Evolutionary conservation across 805 yeast species (phyloP), one percentile per base, ranked within the genome.

Genomic region (Blastobotrys terrestris): DNA sequence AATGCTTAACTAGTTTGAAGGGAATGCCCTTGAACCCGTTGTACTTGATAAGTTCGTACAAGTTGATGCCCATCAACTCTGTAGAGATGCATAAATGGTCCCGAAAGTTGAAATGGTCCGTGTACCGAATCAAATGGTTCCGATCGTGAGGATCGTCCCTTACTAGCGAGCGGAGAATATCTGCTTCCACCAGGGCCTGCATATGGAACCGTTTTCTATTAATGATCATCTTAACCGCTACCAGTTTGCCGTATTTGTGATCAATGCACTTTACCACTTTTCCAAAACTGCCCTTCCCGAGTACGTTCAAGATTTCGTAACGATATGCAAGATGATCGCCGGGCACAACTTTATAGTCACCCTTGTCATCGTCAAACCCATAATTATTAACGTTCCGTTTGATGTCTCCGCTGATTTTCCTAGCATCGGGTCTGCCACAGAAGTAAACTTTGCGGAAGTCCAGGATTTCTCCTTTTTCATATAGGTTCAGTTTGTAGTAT

Each of bases 201-300:
- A 85, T 67, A 1, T 87, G 80, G 81, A 90, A 82, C 53, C 83
- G 78, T 53, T 82, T 74, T 50, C 86, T 83, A 65, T 85, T 86
- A 54, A 85, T 82, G 57, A 89, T 83, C 39, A 88, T 78, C 62
- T 88, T 88, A 18, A 89, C 72, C 0, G 96, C 95, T n/a, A 83
- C 85, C 8, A 73, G 51, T 21, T 69, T 69, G 4, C 79, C 75
- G 3, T 68, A 68, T 61, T 83, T 83, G 62, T 84, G 86, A 68
- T 89, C 96, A 19, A 69, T 65, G 55, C 90, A 84, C 53, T 78
- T 73, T 4, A 85, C 70, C 1, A 89, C 96, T 50, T 80, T 81
- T 0, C 96, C 96, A 71, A 88, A 88, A 44, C 91, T 81, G 5
- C 96, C 96, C 48, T 77, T 79, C 0, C 96, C 96, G 8, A 88